Evolutionary conservation across 2,329 filamentous ascomycete species (phyloP).

Genomic region (Colletotrichum tropicale): DNA sequence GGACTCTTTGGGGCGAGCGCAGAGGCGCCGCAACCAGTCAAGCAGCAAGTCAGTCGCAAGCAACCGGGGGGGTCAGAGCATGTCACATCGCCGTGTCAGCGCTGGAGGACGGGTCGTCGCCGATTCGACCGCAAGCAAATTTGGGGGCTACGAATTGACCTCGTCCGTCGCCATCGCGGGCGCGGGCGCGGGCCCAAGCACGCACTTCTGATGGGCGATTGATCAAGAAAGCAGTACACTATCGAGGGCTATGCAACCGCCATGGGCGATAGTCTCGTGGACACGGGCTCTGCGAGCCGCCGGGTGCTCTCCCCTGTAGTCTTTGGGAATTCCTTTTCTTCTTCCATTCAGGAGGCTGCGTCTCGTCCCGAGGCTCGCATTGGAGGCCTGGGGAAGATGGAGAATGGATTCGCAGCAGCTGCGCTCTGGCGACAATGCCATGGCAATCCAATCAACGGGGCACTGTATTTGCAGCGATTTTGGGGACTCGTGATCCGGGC

Average conservation of each 20-base stretch:
- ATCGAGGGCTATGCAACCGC: conserved; percentile 17
- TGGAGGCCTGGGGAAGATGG: not conserved
- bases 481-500: conserved; percentile 12
- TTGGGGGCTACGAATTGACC: conserved; percentile 15
- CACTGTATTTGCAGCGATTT: conserved; percentile 11
- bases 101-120: conserved; percentile 16
- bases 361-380: not conserved
- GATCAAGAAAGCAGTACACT: not conserved
- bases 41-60: conserved; percentile 1
- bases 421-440: not conserved
- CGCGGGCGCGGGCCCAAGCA: not conserved
- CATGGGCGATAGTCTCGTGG: conserved; percentile 13
- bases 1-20: conserved; percentile 25
- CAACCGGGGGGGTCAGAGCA: conserved; percentile 14
- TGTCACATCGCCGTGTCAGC: conserved; percentile 25
- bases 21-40: conserved; percentile 18
- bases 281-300: conserved; percentile 2
- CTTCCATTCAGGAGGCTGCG: not conserved
- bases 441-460: not conserved
- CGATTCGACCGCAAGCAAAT: conserved; percentile 19
- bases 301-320: not conserved
- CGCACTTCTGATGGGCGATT: not conserved
- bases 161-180: conserved; percentile 9
- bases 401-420: not conserved
- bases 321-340: not conserved